Conservation (phyloP, 129 eudicot genomes). For the Logfia minima region DNA sequence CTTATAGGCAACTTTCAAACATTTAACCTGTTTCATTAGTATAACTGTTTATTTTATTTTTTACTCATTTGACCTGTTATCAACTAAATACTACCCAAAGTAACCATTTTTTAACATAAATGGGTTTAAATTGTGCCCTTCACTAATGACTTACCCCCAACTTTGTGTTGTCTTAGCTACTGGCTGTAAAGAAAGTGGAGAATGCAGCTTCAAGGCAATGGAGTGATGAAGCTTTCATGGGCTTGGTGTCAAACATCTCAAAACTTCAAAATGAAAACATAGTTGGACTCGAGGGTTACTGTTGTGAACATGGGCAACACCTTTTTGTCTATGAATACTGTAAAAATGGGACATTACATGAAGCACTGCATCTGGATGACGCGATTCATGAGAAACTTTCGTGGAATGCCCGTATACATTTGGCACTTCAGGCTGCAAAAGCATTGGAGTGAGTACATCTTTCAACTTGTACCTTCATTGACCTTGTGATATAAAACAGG, state of each 20-base stretch:
- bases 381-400: constrained; percentile 64
- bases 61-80: background rate
- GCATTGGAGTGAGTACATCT: constrained; percentile 46
- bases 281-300: constrained; percentile 69
- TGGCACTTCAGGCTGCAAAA: constrained; percentile 82
- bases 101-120: background rate
- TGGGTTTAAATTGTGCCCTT: background rate
- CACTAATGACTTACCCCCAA: background rate
- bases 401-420: constrained; percentile 64
- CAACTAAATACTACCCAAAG: background rate
- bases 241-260: constrained; percentile 55
- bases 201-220: constrained; percentile 40
- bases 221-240: constrained; percentile 60
- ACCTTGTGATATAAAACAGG: background rate
- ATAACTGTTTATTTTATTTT: background rate
- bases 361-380: constrained; percentile 67
- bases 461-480: background rate
- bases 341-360: constrained; percentile 66
- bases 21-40: background rate
- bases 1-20: background rate
- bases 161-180: constrained; percentile 35
- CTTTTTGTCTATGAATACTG: constrained; percentile 65
- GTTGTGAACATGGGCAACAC: constrained; percentile 66
- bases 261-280: constrained; percentile 59
- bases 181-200: constrained; percentile 78